Conservation (phyloP, 2,329 filamentous ascomycete genomes). For the Diaporthe eres region DNA sequence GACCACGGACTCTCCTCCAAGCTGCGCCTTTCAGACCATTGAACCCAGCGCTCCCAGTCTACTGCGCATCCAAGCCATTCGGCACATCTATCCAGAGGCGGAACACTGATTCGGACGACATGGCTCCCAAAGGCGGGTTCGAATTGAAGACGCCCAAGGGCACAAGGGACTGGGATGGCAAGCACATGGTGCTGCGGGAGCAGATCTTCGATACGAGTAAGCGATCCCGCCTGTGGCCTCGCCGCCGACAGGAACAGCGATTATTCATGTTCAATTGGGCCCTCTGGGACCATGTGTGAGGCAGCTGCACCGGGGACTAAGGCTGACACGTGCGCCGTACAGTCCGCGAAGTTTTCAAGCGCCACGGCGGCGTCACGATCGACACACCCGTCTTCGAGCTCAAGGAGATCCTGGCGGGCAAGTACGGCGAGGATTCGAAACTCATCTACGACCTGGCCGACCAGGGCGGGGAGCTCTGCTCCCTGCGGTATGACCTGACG, state of each 20-base stretch:
- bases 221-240: background rate
- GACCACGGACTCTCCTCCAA: conserved; percentile 30
- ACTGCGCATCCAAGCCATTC: background rate
- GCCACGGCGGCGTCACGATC: conserved; percentile 83
- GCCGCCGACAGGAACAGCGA: conserved; percentile 11
- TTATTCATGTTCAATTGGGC: background rate
- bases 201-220: conserved; percentile 46
- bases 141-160: conserved; percentile 48
- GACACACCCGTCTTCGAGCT: conserved; percentile 90
- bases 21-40: background rate
- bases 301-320: background rate
- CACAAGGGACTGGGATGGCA: conserved; percentile 48
- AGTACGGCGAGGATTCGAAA: conserved; percentile 94
- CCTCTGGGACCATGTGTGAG: background rate
- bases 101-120: conserved; percentile 9
- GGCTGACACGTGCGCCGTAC: conserved; percentile 52
- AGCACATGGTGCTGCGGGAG: conserved; percentile 46
- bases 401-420: conserved; percentile 87
- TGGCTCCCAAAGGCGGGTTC: conserved; percentile 41
- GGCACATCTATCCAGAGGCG: conserved; percentile 13
- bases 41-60: background rate
- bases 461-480: conserved; percentile 87
- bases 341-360: conserved; percentile 85
- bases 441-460: conserved; percentile 92
- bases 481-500: conserved; percentile 88